These are phyloP conservation scores for Pholiota conissans DNA, from an alignment of 768 basidiomycete genomes.

Conservation along the genomic window DNA sequence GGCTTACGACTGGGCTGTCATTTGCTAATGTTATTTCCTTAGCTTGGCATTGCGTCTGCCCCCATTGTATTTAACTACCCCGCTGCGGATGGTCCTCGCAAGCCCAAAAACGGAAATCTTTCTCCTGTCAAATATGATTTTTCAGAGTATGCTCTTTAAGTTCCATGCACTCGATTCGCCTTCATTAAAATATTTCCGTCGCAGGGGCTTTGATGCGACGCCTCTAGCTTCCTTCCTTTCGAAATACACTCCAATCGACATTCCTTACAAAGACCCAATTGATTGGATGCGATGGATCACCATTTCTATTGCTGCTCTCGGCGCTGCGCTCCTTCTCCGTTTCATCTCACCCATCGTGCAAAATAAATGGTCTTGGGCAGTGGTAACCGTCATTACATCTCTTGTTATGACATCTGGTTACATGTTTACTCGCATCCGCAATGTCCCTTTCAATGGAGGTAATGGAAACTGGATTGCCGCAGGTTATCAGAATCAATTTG, in stretches of 20 bases:
- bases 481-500: slow-evolving; percentile 89
- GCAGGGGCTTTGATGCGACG: slow-evolving; percentile 81
- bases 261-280: slow-evolving; percentile 81
- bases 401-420: slow-evolving; percentile 90
- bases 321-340: slow-evolving; percentile 50
- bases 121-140: slow-evolving; percentile 76
- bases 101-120: slow-evolving; percentile 53
- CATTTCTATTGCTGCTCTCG: slow-evolving; percentile 43
- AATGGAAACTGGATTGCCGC: slow-evolving; percentile 80
- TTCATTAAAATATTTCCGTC: neutral
- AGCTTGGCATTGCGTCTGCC: slow-evolving; percentile 85
- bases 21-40: too few species aligned
- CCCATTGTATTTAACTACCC: slow-evolving; percentile 81
- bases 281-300: slow-evolving; percentile 64
- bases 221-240: slow-evolving; percentile 78
- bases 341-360: slow-evolving; percentile 65
- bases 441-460: slow-evolving; percentile 63
- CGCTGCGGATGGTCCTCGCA: slow-evolving; percentile 69
- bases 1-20: too few species aligned
- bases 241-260: slow-evolving; percentile 70
- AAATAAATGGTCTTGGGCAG: slow-evolving; percentile 80
- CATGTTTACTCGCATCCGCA: slow-evolving; percentile 96
- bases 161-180: neutral
- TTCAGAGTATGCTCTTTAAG: slow-evolving; percentile 51
- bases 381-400: slow-evolving; percentile 52